Conservation (phyloP, 129 eudicot genomes). For the Deinandra increscens region DNA sequence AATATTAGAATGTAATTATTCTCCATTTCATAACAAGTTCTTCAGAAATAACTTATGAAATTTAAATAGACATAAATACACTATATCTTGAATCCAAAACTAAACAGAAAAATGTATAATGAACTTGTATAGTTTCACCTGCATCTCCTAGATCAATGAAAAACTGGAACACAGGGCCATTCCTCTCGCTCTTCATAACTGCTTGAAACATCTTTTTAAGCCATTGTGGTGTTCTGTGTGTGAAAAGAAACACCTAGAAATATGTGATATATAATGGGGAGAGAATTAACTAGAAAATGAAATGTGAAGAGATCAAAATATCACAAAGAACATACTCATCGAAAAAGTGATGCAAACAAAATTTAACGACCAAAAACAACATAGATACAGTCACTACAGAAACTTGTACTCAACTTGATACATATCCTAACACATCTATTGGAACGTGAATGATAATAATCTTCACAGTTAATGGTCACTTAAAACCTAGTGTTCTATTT, state of each 20-base stretch:
- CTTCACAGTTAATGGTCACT: background rate
- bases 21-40: conserved; percentile 8
- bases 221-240: conserved; percentile 79
- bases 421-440: background rate
- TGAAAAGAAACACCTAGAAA: conserved; percentile 28
- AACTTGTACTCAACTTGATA: background rate
- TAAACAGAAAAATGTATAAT: background rate
- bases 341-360: background rate
- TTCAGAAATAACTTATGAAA: conserved; percentile 3
- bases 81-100: background rate
- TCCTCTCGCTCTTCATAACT: conserved; percentile 71
- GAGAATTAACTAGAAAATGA: conserved; percentile 17
- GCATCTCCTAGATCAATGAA: conserved; percentile 94
- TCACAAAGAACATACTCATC: background rate
- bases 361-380: background rate
- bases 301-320: background rate
- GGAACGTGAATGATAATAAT: background rate
- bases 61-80: background rate
- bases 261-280: conserved; percentile 29
- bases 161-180: conserved; percentile 87
- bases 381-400: background rate
- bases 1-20: conserved; percentile 15
- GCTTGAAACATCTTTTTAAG: conserved; percentile 81
- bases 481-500: background rate
- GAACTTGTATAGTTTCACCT: conserved; percentile 45